Percentiles rank a stretch among this genome's conserved stretches.
phyloP scores from a whole-genome alignment of 805 yeast genomes.

The Helenozyma rhizophorensis region DNA sequence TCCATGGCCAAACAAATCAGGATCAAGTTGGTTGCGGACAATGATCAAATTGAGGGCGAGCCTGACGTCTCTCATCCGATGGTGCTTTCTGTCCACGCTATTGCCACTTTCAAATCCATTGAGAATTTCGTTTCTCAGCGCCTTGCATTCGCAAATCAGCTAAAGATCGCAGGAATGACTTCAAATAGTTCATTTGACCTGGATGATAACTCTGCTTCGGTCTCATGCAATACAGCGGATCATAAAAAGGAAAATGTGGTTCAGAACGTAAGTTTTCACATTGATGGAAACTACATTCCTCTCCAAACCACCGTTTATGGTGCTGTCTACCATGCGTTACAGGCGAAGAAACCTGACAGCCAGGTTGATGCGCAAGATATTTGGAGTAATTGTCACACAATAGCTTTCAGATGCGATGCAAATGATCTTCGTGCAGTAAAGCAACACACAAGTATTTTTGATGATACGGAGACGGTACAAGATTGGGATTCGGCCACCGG shows the following conservation, averaged over 20 bases:
- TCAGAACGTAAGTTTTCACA: too few species aligned
- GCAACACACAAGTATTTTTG: too few species aligned
- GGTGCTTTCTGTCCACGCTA: conserved; percentile 52
- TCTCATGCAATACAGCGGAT: too few species aligned
- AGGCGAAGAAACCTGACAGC: conserved; percentile 30
- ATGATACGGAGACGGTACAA: too few species aligned
- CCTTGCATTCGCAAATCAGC: background rate
- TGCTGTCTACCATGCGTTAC: conserved; percentile 54
- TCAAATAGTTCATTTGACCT: too few species aligned
- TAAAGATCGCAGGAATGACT: too few species aligned
- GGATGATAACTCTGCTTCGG: too few species aligned
- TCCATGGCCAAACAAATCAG: conserved; percentile 71
- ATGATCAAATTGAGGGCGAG: conserved; percentile 4
- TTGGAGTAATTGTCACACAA: conserved; percentile 56
- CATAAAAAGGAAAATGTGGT: too few species aligned
- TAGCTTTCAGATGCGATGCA: too few species aligned
- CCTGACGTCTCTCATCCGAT: conserved; percentile 26
- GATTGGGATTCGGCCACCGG: too few species aligned
- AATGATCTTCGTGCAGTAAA: too few species aligned
- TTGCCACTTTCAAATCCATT: conserved; percentile 54
- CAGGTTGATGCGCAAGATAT: conserved; percentile 44
- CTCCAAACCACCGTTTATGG: conserved; percentile 72
- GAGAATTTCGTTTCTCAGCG: conserved; percentile 41
- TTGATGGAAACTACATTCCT: conserved; percentile 56
- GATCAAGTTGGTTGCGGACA: conserved; percentile 40